Evolutionary conservation across 2,329 filamentous ascomycete species (phyloP).

Genomic region (Hypoxylon rubiginosum): DNA sequence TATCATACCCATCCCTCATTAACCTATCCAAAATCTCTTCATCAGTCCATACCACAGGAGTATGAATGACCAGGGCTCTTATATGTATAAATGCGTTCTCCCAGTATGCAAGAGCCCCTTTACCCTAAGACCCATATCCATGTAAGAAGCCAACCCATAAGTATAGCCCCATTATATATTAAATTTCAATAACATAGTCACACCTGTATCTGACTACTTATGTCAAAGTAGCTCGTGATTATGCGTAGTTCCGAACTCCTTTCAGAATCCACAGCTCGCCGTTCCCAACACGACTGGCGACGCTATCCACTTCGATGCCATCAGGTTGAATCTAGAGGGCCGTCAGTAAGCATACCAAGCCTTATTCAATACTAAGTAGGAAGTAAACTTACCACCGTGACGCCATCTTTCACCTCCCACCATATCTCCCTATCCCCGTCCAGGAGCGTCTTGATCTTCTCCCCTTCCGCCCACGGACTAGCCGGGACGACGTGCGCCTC

Average conservation of each 20-base stretch:
- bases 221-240: background rate
- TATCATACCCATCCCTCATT: background rate
- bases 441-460: constrained; percentile 75
- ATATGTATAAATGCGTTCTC: background rate
- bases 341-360: no score
- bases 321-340: constrained; percentile 78
- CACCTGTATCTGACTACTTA: background rate
- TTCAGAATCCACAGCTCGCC: constrained; percentile 88
- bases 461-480: constrained; percentile 79
- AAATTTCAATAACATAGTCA: background rate
- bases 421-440: constrained; percentile 77
- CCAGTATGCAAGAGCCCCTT: background rate
- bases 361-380: constrained; percentile 9
- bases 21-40: background rate
- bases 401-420: constrained; percentile 82
- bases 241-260: constrained; percentile 62
- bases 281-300: constrained; percentile 84
- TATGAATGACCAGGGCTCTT: background rate
- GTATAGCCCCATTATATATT: background rate
- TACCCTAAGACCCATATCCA: background rate
- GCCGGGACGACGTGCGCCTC: constrained; percentile 83
- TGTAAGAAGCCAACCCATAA: background rate
- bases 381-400: constrained; percentile 70
- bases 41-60: background rate
- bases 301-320: constrained; percentile 79